A percentile compares a stretch with the other conserved stretches of the same genome.
These are phyloP conservation scores for Ascochyta viciae-villosae DNA, from an alignment of 2,329 filamentous ascomycete genomes.

Conservation along the genomic window DNA sequence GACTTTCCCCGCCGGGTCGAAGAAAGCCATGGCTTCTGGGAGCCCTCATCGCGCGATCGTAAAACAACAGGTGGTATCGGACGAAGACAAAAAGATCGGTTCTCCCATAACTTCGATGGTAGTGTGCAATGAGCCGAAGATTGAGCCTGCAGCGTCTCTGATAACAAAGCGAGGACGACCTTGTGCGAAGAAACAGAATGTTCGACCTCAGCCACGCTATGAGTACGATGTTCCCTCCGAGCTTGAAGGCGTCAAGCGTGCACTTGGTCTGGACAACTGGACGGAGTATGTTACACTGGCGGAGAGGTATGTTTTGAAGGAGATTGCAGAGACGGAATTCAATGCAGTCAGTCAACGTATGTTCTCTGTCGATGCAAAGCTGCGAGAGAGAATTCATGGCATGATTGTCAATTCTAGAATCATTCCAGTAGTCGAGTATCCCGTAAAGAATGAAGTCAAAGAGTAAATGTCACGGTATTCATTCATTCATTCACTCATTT, in stretches of 20 bases:
- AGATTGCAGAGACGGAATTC: conserved; percentile 15
- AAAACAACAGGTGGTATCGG: not conserved
- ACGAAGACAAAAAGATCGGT: not conserved
- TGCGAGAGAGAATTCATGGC: not conserved
- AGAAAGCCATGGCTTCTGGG: not conserved
- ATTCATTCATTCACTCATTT: not conserved
- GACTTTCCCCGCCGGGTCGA: not conserved
- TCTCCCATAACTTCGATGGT: not conserved
- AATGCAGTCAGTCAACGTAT: conserved; percentile 3
- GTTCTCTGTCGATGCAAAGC: conserved; percentile 10
- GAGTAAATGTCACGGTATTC: not conserved
- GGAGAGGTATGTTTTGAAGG: conserved; percentile 12
- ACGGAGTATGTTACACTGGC: conserved; percentile 20
- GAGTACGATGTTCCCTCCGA: conserved; percentile 16
- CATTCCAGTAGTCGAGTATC: not conserved
- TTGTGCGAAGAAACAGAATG: not conserved
- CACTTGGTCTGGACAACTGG: conserved; percentile 26
- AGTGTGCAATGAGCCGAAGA: not conserved
- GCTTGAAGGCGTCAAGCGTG: conserved; percentile 16
- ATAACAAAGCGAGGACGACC: not conserved
- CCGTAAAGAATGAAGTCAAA: conserved; percentile 6
- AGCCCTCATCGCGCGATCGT: not conserved
- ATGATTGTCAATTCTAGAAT: not conserved
- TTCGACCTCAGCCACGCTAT: conserved; percentile 1
- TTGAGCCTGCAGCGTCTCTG: not conserved